Conservation (phyloP, 169 alveolate species). For the Babesia ovis region DNA sequence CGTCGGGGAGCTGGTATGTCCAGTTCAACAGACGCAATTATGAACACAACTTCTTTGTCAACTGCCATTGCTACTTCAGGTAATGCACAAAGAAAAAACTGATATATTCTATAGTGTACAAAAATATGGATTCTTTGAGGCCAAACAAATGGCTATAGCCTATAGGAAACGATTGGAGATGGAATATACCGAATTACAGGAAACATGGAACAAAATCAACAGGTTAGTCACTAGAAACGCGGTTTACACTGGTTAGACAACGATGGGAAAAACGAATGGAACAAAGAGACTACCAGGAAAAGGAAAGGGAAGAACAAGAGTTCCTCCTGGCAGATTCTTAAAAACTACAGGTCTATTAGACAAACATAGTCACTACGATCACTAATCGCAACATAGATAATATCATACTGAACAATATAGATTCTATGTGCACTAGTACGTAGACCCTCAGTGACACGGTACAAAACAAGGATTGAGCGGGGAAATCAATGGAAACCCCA, state of each 20-base stretch:
- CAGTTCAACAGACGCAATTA: conserved; percentile 79
- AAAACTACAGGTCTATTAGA: neutral
- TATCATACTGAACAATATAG: too few relatives aligned
- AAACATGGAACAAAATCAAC: conserved; percentile 78
- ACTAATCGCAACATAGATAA: too few relatives aligned
- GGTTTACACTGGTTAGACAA: neutral
- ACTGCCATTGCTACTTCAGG: conserved; percentile 80
- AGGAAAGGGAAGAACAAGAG: conserved; percentile 16
- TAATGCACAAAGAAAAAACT: conserved; percentile 3
- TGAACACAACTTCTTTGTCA: conserved; percentile 85
- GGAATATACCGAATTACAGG: conserved; percentile 80
- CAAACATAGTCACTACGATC: too few relatives aligned
- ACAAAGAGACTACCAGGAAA: neutral
- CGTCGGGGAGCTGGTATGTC: conserved; percentile 88
- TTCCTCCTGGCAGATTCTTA: conserved; percentile 23
- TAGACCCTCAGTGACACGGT: too few relatives aligned
- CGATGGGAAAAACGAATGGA: neutral
- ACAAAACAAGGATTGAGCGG: too few relatives aligned
- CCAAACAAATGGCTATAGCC: conserved; percentile 80
- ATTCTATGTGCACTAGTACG: too few relatives aligned
- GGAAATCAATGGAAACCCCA: too few relatives aligned
- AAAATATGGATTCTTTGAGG: conserved; percentile 79
- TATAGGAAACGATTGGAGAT: conserved; percentile 80
- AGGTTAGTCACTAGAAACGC: neutral
- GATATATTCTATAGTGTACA: conserved; percentile 45